Evolutionary conservation across 192 early-diverging fungal genomes (phyloP), one percentile per base, ranked within the genome.

Genomic region (Coemansia sp.): DNA sequence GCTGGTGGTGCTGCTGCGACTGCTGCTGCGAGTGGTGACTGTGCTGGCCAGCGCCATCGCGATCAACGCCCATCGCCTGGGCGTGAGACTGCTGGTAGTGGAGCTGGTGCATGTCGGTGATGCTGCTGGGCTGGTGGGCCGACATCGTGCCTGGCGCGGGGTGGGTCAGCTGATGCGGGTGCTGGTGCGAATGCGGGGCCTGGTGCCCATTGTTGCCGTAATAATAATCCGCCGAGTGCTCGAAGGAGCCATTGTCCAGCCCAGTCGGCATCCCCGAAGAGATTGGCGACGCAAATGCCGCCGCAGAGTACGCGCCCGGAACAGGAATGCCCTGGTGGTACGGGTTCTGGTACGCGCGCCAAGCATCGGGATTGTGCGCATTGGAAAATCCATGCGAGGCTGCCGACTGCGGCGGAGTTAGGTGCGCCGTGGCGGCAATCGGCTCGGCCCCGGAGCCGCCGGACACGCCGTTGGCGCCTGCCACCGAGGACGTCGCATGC

Each of bases 371-470:
- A 13, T 61, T 39, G 28, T 64, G 60, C 21, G 36, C 35, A 62
- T 62, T 9, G 36, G 67, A 52, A 58, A 76, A 59, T 18, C 70
- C 70, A 35, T 78, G 70, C 37, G 76, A 70, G 21, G 65, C 59
- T 3, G 77, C 77, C 4, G 77, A 74, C 25, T 67, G 77, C 57
- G 77, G 72, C 16, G 77, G 77, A 21, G 77, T 79, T n/a, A 72
- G 77, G 48, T 79, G 77, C 4, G 72, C 61, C 0, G 60, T 37
- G 16, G 56, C 31, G 8, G 36, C 52, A 13, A 28, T 16, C 6
- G 52, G 16, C 26, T 58, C 56, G 50, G 25, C 50, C 8, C 50
- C 50, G 34, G 52, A 55, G 25, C 52, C 52, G 28, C 25, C 56
- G 56, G 56, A 45, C 53, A 70, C 55, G 3, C 39, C 48, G 16